Evolutionary conservation across 78 protist species (phyloP).

Genomic region (Creolimax fragrantissima): DNA sequence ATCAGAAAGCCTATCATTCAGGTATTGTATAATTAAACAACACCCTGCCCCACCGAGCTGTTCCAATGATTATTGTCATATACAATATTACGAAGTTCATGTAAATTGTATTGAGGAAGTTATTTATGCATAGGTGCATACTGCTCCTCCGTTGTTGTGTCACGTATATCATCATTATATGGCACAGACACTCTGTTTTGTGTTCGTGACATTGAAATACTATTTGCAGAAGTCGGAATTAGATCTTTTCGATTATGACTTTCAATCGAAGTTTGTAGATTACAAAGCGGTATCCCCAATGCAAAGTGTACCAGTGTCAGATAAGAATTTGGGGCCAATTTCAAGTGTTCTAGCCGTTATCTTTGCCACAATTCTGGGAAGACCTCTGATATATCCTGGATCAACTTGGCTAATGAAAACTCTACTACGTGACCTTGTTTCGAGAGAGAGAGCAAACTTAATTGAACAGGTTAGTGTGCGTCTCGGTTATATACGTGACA

Average conservation of each 20-base stretch:
- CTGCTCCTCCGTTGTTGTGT: not conserved
- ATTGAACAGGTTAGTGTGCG: not conserved
- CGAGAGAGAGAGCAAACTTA: not conserved
- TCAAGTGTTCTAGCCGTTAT: not conserved
- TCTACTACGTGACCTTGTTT: not conserved
- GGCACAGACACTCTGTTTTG: not conserved
- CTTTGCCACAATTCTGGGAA: not conserved
- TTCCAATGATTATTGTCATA: not conserved
- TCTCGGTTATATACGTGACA: not conserved
- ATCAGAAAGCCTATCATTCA: not conserved
- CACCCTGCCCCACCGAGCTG: not conserved
- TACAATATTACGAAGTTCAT: not conserved
- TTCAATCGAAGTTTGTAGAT: not conserved
- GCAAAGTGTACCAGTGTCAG: not conserved
- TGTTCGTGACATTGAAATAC: too few relatives aligned
- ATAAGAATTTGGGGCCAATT: not conserved
- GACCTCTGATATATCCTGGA: conserved; percentile 23
- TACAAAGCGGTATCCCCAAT: not conserved
- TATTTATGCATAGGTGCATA: too few relatives aligned
- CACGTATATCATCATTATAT: not conserved
- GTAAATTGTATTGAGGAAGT: not conserved
- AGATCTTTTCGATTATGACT: not conserved
- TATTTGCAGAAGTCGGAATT: too few relatives aligned
- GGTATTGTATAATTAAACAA: not conserved
- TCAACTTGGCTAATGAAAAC: not conserved